Evolutionary conservation across 169 alveolate species (phyloP).

Genomic region (Theileria orientalis): DNA sequence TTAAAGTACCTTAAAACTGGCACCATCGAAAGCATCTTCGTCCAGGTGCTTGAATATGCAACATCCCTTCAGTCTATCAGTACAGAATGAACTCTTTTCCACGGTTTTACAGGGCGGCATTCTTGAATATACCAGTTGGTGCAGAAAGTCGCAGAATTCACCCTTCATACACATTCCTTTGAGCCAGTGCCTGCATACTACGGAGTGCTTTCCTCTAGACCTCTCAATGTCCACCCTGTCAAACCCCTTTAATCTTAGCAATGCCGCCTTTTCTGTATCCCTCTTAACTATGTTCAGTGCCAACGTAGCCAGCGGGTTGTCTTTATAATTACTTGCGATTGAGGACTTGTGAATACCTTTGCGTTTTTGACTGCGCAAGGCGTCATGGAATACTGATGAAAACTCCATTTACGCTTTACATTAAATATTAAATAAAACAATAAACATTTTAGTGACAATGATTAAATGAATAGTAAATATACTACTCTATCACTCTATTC

Average conservation of each 20-base stretch:
- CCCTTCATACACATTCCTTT: constrained; percentile 92
- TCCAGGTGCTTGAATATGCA: constrained; percentile 70
- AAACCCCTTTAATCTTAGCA: constrained; percentile 72
- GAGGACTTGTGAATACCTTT: neutral
- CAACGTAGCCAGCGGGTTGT: constrained; percentile 43
- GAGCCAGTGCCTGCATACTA: constrained; percentile 91
- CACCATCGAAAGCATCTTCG: constrained; percentile 15
- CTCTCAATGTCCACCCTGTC: constrained; percentile 78
- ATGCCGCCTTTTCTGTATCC: constrained; percentile 71
- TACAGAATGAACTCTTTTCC: constrained; percentile 80
- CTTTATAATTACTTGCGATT: neutral
- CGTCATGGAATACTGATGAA: constrained; percentile 15
- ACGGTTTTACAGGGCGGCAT: constrained; percentile 86
- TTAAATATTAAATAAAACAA: neutral
- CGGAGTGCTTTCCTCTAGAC: constrained; percentile 83
- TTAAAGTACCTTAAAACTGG: constrained; percentile 19
- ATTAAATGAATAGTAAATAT: neutral
- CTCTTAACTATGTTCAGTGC: constrained; percentile 68
- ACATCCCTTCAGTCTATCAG: constrained; percentile 82
- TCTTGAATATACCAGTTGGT: constrained; percentile 82
- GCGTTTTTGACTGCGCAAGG: neutral
- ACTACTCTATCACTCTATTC: neutral
- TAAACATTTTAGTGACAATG: neutral
- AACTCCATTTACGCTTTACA: constrained; percentile 39
- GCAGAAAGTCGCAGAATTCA: constrained; percentile 89